Percentiles rank a stretch among this genome's conserved stretches.
phyloP scores from a whole-genome alignment of 495 filamentous ascomycete species.

The Evansstolkia leycettana region DNA sequence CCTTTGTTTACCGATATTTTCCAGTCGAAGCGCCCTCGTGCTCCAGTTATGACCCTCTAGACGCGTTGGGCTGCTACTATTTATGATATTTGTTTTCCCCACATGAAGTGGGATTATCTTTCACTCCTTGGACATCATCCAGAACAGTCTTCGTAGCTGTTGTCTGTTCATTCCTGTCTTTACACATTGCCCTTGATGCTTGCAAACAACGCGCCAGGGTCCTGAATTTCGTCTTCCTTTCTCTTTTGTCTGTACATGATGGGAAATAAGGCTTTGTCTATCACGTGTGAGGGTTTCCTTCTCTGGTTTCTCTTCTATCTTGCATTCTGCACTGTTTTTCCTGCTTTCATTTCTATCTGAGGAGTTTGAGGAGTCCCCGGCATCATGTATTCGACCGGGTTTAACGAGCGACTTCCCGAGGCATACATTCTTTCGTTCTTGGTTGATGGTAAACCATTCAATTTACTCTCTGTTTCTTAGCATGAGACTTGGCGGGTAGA shows the following conservation, averaged over 20 bases:
- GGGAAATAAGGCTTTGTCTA: constrained; percentile 11
- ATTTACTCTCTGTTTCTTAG: no score
- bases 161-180: constrained; percentile 5
- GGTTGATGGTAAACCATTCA: no score
- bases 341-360: no score
- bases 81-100: constrained; percentile 11
- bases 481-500: no score
- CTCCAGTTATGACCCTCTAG: constrained; percentile 32
- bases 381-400: no score
- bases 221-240: not conserved
- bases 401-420: no score
- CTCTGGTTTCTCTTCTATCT: not conserved
- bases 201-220: constrained; percentile 1
- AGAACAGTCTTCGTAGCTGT: constrained; percentile 1
- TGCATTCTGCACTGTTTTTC: no score
- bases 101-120: no score
- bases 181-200: constrained; percentile 5
- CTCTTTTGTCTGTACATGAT: constrained; percentile 18
- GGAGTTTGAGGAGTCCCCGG: no score
- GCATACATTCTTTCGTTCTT: no score
- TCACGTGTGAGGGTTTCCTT: constrained; percentile 7
- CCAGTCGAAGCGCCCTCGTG: constrained; percentile 7
- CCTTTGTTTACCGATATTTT: constrained; percentile 10
- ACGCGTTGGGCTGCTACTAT: constrained; percentile 14
- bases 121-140: not conserved